phyloP scores from a whole-genome alignment of 2,329 filamentous ascomycete genomes.

The Nannizzia gypsea region DNA sequence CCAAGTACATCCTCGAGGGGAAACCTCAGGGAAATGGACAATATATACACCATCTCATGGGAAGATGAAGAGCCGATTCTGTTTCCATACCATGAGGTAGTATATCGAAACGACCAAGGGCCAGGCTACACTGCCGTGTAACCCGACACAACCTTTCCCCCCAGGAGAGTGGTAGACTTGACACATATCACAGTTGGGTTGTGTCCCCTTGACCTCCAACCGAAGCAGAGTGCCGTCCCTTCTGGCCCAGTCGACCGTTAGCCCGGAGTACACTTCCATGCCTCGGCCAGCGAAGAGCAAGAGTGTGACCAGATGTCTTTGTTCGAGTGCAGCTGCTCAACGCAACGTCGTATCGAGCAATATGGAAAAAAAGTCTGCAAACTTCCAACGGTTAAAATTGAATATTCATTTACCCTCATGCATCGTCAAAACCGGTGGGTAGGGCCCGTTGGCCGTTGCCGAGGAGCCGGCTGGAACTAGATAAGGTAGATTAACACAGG shows the following conservation, averaged over 20 bases:
- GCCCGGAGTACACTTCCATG: background rate
- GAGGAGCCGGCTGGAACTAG: background rate
- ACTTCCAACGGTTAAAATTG: background rate
- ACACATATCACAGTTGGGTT: background rate
- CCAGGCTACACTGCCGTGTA: constrained; percentile 1
- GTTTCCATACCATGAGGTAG: background rate
- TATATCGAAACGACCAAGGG: background rate
- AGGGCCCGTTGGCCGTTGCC: background rate
- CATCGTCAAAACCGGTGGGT: background rate
- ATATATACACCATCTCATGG: background rate
- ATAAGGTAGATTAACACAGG: background rate
- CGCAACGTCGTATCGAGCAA: background rate
- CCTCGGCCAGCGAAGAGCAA: background rate
- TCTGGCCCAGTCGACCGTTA: background rate
- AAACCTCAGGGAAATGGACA: too few relatives aligned
- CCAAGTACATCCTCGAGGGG: too few relatives aligned
- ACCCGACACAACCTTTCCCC: background rate
- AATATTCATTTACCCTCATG: background rate
- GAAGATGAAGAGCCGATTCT: background rate
- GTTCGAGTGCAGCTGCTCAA: background rate
- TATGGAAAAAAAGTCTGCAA: too few relatives aligned
- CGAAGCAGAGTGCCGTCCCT: background rate
- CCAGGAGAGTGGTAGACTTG: background rate
- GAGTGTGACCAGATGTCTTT: background rate
- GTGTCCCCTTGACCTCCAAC: background rate